Evolutionary conservation across 2,329 filamentous ascomycete species (phyloP).

Genomic region (Aspergillus amoenus): DNA sequence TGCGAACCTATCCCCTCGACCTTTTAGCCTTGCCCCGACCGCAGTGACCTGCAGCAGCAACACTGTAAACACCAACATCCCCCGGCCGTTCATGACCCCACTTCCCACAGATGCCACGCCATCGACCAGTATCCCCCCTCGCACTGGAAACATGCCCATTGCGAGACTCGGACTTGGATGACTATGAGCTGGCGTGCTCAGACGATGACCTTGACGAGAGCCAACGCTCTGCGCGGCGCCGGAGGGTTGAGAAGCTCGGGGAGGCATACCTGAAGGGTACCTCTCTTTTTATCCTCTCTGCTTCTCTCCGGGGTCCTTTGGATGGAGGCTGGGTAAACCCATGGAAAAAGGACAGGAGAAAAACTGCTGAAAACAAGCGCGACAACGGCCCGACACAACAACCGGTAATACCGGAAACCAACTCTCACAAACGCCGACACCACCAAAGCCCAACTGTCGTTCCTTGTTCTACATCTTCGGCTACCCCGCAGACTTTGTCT

Average conservation of each 20-base stretch:
- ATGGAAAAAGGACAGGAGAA: slow-evolving; percentile 37
- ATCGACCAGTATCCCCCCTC: slow-evolving; percentile 33
- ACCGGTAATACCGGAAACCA: slow-evolving; percentile 29
- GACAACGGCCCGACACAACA: slow-evolving; percentile 8
- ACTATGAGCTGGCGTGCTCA: slow-evolving; percentile 32
- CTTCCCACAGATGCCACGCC: slow-evolving; percentile 32
- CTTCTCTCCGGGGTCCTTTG: slow-evolving; percentile 47
- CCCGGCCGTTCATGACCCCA: slow-evolving; percentile 11
- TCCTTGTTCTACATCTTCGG: slow-evolving; percentile 1
- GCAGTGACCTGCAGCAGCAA: slow-evolving; percentile 23
- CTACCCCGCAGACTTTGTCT: background rate
- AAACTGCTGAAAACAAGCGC: background rate
- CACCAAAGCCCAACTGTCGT: slow-evolving; percentile 15
- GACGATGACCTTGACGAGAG: slow-evolving; percentile 40
- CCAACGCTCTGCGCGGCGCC: slow-evolving; percentile 37
- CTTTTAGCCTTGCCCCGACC: slow-evolving; percentile 22
- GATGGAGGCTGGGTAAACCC: slow-evolving; percentile 47
- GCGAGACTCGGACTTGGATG: slow-evolving; percentile 24
- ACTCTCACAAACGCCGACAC: slow-evolving; percentile 22
- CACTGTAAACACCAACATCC: slow-evolving; percentile 10
- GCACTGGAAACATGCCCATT: slow-evolving; percentile 35
- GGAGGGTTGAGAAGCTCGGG: slow-evolving; percentile 43
- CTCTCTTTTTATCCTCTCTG: slow-evolving; percentile 47
- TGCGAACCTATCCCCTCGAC: background rate
- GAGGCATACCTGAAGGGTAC: slow-evolving; percentile 44